Percentiles rank a stretch among this genome's conserved stretches.
Evolutionary conservation across 1,284 basidiomycete species (phyloP).

Genomic region (Vanrija humicola): DNA sequence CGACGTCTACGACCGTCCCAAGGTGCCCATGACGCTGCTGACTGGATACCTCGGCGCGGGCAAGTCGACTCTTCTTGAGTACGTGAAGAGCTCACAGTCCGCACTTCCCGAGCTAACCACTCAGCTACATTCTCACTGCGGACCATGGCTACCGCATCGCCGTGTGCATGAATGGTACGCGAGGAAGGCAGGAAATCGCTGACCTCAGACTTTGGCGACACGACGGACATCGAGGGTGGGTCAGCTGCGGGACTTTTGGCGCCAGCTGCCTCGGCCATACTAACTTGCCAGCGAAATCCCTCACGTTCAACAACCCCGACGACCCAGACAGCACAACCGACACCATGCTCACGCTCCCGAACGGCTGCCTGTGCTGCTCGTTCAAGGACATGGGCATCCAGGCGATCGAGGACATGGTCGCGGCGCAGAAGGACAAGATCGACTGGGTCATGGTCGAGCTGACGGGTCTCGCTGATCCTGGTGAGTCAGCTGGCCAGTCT

Average conservation of each 20-base stretch:
- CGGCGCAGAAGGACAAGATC: conserved; percentile 63
- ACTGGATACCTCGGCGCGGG: conserved; percentile 84
- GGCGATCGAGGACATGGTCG: conserved; percentile 75
- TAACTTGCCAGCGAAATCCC: conserved; percentile 26
- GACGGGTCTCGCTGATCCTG: conserved; percentile 88
- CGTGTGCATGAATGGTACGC: conserved; percentile 83
- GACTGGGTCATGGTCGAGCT: conserved; percentile 92
- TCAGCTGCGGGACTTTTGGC: background rate
- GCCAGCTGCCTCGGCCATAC: background rate
- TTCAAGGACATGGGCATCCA: conserved; percentile 86
- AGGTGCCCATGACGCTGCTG: conserved; percentile 82
- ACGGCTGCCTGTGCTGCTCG: conserved; percentile 91
- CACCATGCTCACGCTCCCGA: conserved; percentile 73
- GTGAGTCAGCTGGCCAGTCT: too few relatives aligned
- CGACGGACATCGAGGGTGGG: conserved; percentile 51
- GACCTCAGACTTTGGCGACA: conserved; percentile 49
- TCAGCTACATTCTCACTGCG: conserved; percentile 79
- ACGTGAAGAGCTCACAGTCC: conserved; percentile 9
- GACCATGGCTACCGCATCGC: conserved; percentile 90
- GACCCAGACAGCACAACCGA: conserved; percentile 43
- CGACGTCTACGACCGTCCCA: conserved; percentile 25
- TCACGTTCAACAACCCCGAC: conserved; percentile 58
- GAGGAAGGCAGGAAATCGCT: background rate
- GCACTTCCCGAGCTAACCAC: background rate
- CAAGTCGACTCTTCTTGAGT: conserved; percentile 75